These are phyloP conservation scores for Coemansia sp. DNA, from an alignment of 192 early-diverging fungal species.

Conservation along the genomic window DNA sequence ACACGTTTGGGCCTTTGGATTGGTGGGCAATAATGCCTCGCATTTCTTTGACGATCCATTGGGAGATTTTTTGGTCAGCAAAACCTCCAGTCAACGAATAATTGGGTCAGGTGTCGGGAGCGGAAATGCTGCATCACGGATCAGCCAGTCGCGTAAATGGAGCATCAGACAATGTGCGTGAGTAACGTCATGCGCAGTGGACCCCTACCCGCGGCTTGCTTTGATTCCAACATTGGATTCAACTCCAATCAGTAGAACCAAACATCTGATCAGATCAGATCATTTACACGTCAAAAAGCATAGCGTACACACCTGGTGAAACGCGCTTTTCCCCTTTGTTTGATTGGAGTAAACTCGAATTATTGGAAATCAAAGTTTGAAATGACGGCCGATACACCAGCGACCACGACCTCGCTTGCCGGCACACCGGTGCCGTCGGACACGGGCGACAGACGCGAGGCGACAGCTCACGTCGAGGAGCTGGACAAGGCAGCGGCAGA, in stretches of 20 bases:
- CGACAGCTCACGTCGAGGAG: constrained; percentile 35
- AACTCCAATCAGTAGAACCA: no score
- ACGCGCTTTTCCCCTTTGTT: background rate
- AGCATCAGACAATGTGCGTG: background rate
- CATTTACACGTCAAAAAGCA: no score
- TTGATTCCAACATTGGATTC: no score
- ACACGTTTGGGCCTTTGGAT: background rate
- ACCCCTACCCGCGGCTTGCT: no score
- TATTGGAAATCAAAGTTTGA: background rate
- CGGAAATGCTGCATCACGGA: background rate
- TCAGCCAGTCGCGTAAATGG: constrained; percentile 4
- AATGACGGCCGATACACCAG: constrained; percentile 32
- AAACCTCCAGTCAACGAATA: background rate
- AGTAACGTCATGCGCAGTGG: background rate
- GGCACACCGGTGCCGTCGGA: constrained; percentile 49
- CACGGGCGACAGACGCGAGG: constrained; percentile 22
- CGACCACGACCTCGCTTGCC: constrained; percentile 45
- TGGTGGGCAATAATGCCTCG: constrained; percentile 4
- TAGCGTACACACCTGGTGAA: background rate
- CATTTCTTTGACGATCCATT: background rate
- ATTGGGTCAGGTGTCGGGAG: background rate
- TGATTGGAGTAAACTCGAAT: no score
- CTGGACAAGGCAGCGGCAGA: constrained; percentile 52
- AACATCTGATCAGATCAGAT: no score
- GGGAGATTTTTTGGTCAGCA: background rate